Conservation (phyloP, 106 monocot genomes). For the Dendrobium catenatum region DNA sequence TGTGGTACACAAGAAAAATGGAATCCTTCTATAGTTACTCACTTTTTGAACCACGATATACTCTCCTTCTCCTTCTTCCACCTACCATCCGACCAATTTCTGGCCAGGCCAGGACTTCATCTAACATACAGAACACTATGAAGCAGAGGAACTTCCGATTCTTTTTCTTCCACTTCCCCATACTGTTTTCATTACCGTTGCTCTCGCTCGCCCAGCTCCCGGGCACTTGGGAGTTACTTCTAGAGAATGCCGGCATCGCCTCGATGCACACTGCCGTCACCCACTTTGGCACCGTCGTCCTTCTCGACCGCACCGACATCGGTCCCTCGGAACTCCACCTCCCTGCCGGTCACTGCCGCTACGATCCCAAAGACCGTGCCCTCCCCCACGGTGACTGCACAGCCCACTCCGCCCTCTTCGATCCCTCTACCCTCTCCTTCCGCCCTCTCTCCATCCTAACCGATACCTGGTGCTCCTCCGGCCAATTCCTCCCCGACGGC, state of each 20-base stretch:
- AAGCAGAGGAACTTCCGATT: background rate
- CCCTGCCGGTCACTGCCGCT: slow-evolving; percentile 22
- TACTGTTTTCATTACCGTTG: background rate
- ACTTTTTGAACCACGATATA: too few species aligned
- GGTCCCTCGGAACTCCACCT: slow-evolving; percentile 49
- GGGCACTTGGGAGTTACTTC: slow-evolving; percentile 61
- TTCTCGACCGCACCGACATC: slow-evolving; percentile 80
- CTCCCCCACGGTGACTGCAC: slow-evolving; percentile 28
- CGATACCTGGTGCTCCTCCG: slow-evolving; percentile 76
- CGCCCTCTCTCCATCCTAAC: slow-evolving; percentile 49
- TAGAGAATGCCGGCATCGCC: slow-evolving; percentile 55
- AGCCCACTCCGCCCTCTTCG: slow-evolving; percentile 62
- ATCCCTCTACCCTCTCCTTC: slow-evolving; percentile 24
- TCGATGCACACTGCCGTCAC: slow-evolving; percentile 83
- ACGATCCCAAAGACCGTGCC: slow-evolving; percentile 20
- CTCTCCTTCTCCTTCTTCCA: too few species aligned
- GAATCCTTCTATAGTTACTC: too few species aligned
- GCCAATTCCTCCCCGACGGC: slow-evolving; percentile 66
- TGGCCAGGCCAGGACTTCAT: too few species aligned
- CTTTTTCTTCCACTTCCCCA: background rate
- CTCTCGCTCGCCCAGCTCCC: background rate
- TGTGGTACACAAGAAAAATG: too few species aligned
- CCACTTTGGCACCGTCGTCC: slow-evolving; percentile 51
- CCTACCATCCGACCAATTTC: too few species aligned
- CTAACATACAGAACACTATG: too few species aligned